Base-by-base conservation (phyloP, 495 filamentous ascomycete species). In the Lentithecium fluviatile region DNA sequence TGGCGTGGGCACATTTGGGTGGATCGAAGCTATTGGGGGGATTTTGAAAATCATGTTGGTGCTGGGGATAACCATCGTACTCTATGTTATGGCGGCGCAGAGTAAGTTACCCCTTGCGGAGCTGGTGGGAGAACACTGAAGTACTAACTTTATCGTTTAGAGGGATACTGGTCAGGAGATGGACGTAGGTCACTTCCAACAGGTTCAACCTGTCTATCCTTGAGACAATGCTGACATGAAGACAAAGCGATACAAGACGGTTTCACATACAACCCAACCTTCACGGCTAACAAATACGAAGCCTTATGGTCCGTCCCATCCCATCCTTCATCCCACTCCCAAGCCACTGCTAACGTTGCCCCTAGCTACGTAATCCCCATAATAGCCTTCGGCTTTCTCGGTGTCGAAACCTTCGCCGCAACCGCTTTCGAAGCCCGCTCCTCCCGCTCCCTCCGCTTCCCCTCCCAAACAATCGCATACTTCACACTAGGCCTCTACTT, bases 351-450 rank as follows among this genome's bases (percentile, higher is more conserved):
- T 29, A 78, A 69, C 67, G 64, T 46, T 26, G 21, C 24, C 2
- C 43, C 21, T 48, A 71, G 76, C 37, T 72, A 75, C 45, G 68
- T 72, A 2, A 72, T 80, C n/a, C 77, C 78, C 0, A 69, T 76
- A 1, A 74, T 75, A 37, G 70, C 71, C 2, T 80, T 78, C 38
- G 69, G 74, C 40, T 82, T 73, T 58, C 67, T 78, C 32, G 77
- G 78, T 0, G 69, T 80, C 21, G 79, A 82, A 49, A 69, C 77
- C 23, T 60, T 76, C 7, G 71, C 76, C 0, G 73, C 77, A 0
- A 76, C 77, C 13, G 78, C 78, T 2, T 73, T 80, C 23, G 79
- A 82, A 71, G 77, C 77, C n/a, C 46, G 36, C 24, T 47, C 42
- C 20, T 49, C 56, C 13, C 15, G 62, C 57, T 60, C 66, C 20